Percentiles rank a stretch among this genome's conserved stretches.
Conservation (phyloP, 2,329 filamentous ascomycete genomes). For the Helicocarpus griseus region DNA sequence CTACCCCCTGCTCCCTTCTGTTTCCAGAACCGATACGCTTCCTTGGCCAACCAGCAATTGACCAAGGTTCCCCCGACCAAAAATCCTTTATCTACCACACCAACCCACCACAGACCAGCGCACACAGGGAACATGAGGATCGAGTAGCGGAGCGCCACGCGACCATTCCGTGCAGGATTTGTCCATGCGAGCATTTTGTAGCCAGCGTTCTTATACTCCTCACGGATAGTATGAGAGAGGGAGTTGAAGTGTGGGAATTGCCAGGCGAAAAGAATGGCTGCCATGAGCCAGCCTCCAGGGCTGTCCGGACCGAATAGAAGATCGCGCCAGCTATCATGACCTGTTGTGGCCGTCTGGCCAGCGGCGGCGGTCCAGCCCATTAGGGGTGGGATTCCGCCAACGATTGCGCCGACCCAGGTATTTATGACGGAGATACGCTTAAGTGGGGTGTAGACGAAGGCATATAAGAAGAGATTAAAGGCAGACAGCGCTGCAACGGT, state of each 20-base stretch:
- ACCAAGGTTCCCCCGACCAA: conserved; percentile 68
- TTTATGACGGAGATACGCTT: conserved; percentile 82
- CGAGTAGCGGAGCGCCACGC: conserved; percentile 82
- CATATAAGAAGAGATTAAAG: conserved; percentile 80
- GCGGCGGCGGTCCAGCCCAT: conserved; percentile 98
- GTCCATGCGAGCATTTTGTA: conserved; percentile 73
- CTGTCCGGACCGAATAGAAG: conserved; percentile 61
- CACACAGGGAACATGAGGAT: conserved; percentile 81
- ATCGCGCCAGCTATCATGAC: conserved; percentile 65
- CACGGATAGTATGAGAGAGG: conserved; percentile 74
- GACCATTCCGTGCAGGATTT: conserved; percentile 72
- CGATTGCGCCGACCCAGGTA: conserved; percentile 88
- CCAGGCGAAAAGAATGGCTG: conserved; percentile 80
- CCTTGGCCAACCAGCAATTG: conserved; percentile 74
- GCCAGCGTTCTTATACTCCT: conserved; percentile 69
- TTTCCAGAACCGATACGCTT: conserved; percentile 74
- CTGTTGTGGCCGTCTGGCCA: conserved; percentile 66
- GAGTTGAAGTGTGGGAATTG: conserved; percentile 98
- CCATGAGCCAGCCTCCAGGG: conserved; percentile 80
- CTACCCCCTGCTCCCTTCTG: conserved; percentile 67
- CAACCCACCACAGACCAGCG: conserved; percentile 63
- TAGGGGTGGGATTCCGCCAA: conserved; percentile 85
- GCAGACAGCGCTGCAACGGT: conserved; percentile 80
- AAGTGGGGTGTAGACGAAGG: conserved; percentile 82
- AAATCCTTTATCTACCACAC: conserved; percentile 80